A percentile compares a stretch with the other conserved stretches of the same genome.
Conservation (phyloP, 176 grass and related monocot genomes). For the Rhynchospora pubera region DNA sequence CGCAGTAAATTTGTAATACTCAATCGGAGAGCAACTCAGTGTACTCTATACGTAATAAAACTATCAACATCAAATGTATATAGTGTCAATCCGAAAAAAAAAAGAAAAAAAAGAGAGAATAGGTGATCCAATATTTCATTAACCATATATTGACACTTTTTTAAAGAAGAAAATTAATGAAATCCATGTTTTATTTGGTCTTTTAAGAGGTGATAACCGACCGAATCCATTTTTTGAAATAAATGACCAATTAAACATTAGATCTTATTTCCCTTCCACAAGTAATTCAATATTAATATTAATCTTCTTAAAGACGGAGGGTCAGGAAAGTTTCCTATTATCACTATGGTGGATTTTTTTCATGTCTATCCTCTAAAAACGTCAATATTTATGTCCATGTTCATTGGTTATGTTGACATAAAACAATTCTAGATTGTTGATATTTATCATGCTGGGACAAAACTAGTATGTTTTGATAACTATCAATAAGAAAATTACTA, state of each 20-base stretch:
- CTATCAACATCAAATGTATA: neutral
- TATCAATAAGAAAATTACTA: too few species aligned
- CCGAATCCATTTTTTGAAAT: conserved; percentile 8
- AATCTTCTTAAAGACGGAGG: neutral
- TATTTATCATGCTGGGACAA: too few species aligned
- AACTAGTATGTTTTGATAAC: too few species aligned
- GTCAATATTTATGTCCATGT: neutral
- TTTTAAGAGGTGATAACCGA: neutral
- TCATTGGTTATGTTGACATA: neutral
- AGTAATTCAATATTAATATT: neutral
- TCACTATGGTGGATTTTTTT: neutral
- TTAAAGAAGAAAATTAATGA: neutral
- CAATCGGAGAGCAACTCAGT: neutral
- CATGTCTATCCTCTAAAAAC: neutral
- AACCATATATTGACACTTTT: neutral
- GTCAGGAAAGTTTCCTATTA: neutral
- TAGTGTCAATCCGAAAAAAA: neutral
- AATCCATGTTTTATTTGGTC: neutral
- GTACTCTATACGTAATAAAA: neutral
- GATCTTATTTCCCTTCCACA: neutral
- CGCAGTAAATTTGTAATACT: too few species aligned
- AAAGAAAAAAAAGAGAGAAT: neutral
- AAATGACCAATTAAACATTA: neutral
- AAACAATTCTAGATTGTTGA: neutral
- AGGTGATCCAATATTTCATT: neutral